phyloP scores from a whole-genome alignment of 1,284 basidiomycete genomes.

The Boletus smithii region DNA sequence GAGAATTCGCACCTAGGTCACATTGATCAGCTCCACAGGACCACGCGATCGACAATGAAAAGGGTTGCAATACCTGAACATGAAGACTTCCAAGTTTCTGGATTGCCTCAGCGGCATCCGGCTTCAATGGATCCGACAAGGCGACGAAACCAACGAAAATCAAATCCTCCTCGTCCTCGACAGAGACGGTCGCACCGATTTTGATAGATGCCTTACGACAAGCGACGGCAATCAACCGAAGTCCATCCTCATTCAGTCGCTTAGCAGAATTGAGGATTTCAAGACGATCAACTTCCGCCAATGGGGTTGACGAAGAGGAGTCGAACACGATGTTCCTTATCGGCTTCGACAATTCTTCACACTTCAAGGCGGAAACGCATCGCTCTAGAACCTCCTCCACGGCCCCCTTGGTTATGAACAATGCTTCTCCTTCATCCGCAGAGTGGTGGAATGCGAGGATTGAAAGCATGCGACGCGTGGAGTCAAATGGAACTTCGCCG shows the following conservation, averaged over 20 bases:
- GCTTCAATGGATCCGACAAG: constrained; percentile 31
- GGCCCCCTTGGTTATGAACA: constrained; percentile 32
- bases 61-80: constrained; percentile 25
- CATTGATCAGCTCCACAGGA: constrained; percentile 4
- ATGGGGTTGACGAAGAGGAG: constrained; percentile 10
- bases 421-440: constrained; percentile 16
- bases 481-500: constrained; percentile 34
- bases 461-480: constrained; percentile 33
- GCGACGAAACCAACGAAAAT: constrained; percentile 32
- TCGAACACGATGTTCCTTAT: constrained; percentile 17
- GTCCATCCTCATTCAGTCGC: constrained; percentile 31
- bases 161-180: constrained; percentile 30
- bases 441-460: constrained; percentile 18
- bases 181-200: constrained; percentile 14
- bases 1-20: constrained; percentile 30
- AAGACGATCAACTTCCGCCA: constrained; percentile 22
- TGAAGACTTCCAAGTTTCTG: constrained; percentile 29
- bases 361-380: constrained; percentile 25
- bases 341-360: constrained; percentile 18
- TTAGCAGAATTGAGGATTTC: constrained; percentile 29
- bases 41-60: background rate
- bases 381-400: constrained; percentile 34
- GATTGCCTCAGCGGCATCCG: constrained; percentile 32
- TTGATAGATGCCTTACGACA: constrained; percentile 25
- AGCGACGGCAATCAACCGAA: constrained; percentile 32